Base-by-base conservation (phyloP, 2,329 filamentous ascomycete genomes). In the Colletotrichum sp. region DNA sequence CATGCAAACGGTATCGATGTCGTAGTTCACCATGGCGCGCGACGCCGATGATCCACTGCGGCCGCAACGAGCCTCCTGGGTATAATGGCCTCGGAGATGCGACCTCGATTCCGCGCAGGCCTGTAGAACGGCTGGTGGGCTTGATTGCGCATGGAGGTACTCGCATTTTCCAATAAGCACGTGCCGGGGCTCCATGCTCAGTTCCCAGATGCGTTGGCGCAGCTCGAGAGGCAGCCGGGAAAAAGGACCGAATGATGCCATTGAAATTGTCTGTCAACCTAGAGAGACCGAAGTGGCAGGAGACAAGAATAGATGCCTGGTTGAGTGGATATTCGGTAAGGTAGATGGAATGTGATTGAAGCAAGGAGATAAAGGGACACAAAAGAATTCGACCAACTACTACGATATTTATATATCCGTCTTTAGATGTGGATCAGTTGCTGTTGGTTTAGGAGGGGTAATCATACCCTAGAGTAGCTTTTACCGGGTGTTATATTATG, bases 1-100 rank as follows among this genome's bases (percentile, higher is more conserved):
- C 63, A 66, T 66, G 63, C 63, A 66, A 36, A 66, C 63, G 63
- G 63, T 66, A 66, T 66, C 63, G 63, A 66, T 66, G 63, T 66
- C 63, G 63, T 66, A 66, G 63, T 66, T 66, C 63, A 66, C 63
- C 63, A 48, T 66, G 63, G 63, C n/a, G 63, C 63, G 63, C 63
- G 63, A 66, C 63, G 63, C 63, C 63, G 63, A 66, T 66, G 63
- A 66, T 66, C 63, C 63, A 66, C 63, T 48, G 63, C 63, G 0
- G 63, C 63, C 63, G 63, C 63, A 66, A 66, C 63, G 63, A 66
- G 21, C 52, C 52, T 58, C 52, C 52, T 36, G 60, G 60, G 60
- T 63, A 63, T 63, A 63, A 63, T 34, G 60, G 60, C 60, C 60
- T 63, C 30, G 60, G 60, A 63, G 60, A 63, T 63, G 60, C 60